Evolutionary conservation across 2,329 filamentous ascomycete species (phyloP), one percentile per base, ranked within the genome.

Genomic region (Epichloe coenophiala): DNA sequence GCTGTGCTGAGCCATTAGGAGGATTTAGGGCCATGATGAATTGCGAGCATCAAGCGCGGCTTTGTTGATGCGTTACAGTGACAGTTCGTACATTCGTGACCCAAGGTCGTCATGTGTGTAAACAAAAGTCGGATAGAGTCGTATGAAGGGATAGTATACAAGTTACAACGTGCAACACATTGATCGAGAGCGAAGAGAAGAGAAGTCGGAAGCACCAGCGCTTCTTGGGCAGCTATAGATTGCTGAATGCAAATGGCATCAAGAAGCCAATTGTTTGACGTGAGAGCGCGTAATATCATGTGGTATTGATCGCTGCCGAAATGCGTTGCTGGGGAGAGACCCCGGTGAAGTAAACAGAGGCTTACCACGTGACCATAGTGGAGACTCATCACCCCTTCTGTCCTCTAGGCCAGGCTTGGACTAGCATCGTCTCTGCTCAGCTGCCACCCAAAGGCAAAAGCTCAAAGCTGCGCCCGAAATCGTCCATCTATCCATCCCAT

Each of bases 1-100:
- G 86, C 64, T 84, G 78, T 58, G 83, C 79, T 66, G 64, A 60
- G 54, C 59, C 59, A 52, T 61, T 63, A 56, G 58, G 52, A 53
- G 17, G 17, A 17, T 64, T 62, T 53, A 65, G 68, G 48, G 67
- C 59, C 67, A 69, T 69, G 40, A 51, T 54, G 41, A 51, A 49
- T 51, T 39, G 54, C 56, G 51, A 50, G 54, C 61, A 63, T 61
- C 50, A 47, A 53, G 36, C 23, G 43, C 36, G 33, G 39, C 41
- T 47, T 49, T 44, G 44, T 52, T 47, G 51, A 45, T 47, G 44
- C 41, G 51, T 33, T 38, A 35, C 37, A 17, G 37, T 47, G 31
- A 37, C 35, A 23, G 38, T 43, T 42, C n/a, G n/a, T 12, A 12
- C 11, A 41, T 41, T 41, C 39, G 40, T 31, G 36, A 47, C 36